Evolutionary conservation across 805 yeast genomes (phyloP), one percentile per base, ranked within the genome.

Genomic region (Millerozyma miso): DNA sequence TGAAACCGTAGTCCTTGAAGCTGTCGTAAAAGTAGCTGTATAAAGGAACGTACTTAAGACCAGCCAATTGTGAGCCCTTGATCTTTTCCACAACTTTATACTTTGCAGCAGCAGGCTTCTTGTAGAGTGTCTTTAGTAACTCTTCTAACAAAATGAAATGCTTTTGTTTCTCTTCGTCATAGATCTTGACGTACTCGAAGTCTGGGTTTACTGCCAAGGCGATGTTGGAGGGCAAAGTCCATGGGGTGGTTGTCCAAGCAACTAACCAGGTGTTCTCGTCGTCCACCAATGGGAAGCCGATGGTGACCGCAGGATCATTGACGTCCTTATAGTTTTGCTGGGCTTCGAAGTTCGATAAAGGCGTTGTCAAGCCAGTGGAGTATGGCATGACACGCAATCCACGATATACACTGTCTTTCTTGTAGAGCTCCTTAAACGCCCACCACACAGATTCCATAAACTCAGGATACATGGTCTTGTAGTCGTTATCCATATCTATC

Each of bases 381-480:
- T 93, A 93, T 37, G 99, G 99, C 99, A 93, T 93, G 42, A 93
- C 99, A 65, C 96, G 81, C 65, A 80, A 82, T 45, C 99, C 99
- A 67, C 95, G 81, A 74, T 93, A 93, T 37, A 93, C 98, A 44
- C 87, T 80, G 40, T 81, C 85, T 67, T 90, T 93, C 45, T 85
- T 82, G 63, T 73, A 88, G 54, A 93, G 74, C 69, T 88, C 81
- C 72, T 85, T 82, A 78, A 93, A 93, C 26, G 88, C 96, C 99
- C 99, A 93, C 99, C 99, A 93, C 38, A 83, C 93, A 37, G 97
- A 87, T 73, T 93, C 99, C 99, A 93, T 93, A 56, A 88, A 93
- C 44, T 83, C 74, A 37, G 97, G 97, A 65, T 95, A 89, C 67
- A 93, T 77, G 20, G 99, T 93, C 73, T 91, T 91, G 76, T 90